phyloP scores from a whole-genome alignment of 495 filamentous ascomycete species.

The Aspergillus sclerotiicarbonarius region DNA sequence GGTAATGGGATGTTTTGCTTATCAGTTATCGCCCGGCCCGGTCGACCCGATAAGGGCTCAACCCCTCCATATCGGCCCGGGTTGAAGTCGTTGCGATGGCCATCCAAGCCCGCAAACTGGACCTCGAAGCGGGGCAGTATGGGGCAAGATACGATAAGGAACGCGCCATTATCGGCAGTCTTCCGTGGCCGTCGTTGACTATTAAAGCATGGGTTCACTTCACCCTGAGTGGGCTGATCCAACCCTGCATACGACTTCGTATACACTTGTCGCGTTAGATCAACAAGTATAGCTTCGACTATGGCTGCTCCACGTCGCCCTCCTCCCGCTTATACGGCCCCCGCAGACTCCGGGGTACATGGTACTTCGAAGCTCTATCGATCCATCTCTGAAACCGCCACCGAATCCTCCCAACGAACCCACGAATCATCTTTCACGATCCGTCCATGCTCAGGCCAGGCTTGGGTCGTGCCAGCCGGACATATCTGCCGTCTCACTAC shows the following conservation, averaged over 20 bases:
- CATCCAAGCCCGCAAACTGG: background rate
- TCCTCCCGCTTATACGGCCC: slow-evolving; percentile 42
- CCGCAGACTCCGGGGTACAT: slow-evolving; percentile 35
- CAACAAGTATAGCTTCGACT: background rate
- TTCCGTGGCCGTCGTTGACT: background rate
- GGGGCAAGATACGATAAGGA: slow-evolving; percentile 10
- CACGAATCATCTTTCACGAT: slow-evolving; percentile 40
- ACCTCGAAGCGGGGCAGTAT: slow-evolving; percentile 18
- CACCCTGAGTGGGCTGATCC: background rate
- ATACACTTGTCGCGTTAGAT: background rate
- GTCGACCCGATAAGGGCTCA: slow-evolving; percentile 12
- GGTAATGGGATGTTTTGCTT: background rate
- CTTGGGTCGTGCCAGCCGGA: slow-evolving; percentile 61
- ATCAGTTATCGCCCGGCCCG: slow-evolving; percentile 8
- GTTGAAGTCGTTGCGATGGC: slow-evolving; percentile 3
- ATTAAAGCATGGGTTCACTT: slow-evolving; percentile 4
- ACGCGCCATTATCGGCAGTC: slow-evolving; percentile 10
- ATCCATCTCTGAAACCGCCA: slow-evolving; percentile 39
- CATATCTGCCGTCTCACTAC: slow-evolving; percentile 69
- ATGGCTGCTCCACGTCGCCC: slow-evolving; percentile 38
- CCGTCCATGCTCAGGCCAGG: slow-evolving; percentile 55
- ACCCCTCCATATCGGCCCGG: slow-evolving; percentile 11
- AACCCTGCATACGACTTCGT: background rate
- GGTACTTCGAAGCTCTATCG: slow-evolving; percentile 39
- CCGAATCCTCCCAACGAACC: slow-evolving; percentile 29